Conservation (phyloP, 257 asterid species). For the Jaltomata sinuosa region DNA sequence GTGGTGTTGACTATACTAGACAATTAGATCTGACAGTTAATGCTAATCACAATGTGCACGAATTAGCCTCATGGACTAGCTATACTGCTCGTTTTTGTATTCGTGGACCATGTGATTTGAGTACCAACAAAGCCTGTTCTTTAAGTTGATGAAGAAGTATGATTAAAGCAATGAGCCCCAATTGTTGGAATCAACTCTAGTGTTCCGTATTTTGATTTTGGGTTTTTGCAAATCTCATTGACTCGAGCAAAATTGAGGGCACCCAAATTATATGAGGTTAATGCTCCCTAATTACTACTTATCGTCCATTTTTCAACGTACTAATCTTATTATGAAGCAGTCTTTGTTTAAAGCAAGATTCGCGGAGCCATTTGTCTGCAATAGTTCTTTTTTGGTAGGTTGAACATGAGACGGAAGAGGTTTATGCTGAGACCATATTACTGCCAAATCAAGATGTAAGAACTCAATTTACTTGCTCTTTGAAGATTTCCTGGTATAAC, state of each 20-base stretch:
- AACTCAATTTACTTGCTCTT: neutral
- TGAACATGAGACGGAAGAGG: conserved; percentile 70
- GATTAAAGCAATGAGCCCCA: neutral
- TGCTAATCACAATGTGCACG: neutral
- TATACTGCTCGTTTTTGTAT: neutral
- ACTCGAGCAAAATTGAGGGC: neutral
- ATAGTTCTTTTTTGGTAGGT: conserved; percentile 31
- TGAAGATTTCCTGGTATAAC: neutral
- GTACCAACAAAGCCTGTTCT: neutral
- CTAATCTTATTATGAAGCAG: neutral
- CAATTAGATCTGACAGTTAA: neutral
- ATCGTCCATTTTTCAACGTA: neutral
- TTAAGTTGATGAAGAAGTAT: neutral
- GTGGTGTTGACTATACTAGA: neutral
- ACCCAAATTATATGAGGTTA: neutral
- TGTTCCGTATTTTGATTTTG: neutral
- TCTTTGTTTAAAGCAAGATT: neutral
- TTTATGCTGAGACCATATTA: conserved; percentile 57
- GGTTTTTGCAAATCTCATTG: neutral
- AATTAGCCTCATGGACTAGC: neutral
- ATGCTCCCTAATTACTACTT: neutral
- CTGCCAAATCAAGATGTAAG: conserved; percentile 57
- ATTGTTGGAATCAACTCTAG: neutral
- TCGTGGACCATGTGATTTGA: neutral
- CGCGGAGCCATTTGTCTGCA: neutral